Base-by-base conservation (phyloP, 1,284 basidiomycete species). In the Sparassis latifolia region DNA sequence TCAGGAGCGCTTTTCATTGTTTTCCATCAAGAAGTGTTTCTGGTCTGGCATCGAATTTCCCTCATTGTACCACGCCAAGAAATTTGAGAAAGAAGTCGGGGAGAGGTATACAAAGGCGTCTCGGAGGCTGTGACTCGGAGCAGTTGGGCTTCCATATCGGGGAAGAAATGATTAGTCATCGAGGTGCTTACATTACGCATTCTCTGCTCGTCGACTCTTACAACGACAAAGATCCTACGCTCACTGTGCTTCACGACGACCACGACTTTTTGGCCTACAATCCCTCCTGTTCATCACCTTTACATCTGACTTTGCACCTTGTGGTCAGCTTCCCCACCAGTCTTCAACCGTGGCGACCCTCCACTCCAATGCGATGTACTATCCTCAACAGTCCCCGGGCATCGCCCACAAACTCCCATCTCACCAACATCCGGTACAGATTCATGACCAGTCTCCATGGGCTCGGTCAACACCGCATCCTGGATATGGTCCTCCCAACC, bases 321-420 rank as follows among this genome's bases (percentile, higher is more conserved):
- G 20, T 42, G 10, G 9, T 42, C 28, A 27, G 40, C 40, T 28
- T 10, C 10, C 40, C 40, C 20, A 37, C 40, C 40, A 28, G 20
- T 9, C 40, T 44, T 42, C 41, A 50, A 60, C 55, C 47, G 56
- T 60, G 58, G 58, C 58, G 48, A 58, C 58, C 35, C 58, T 62
- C 55, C 45, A 61, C 54, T 59, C 70, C 66, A 67, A 76, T 76
- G 76, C 73, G 56, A 89, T 89, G 85, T 89, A 86, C 71, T 88
- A 84, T 69, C 75, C 86, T 62, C 84, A 86, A 65, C 86, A 86
- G 67, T 88, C 86, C 55, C 85, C 86, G 62, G 84, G 80, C 66
- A 80, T 88, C 62, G 72, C 77, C 56, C 85, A 84, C 74, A 87
- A 88, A 66, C 75, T 86, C 57, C 71, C 84, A 57, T 76, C 70